Evolutionary conservation across 345 rosid species (phyloP).

Genomic region (Punica granatum): DNA sequence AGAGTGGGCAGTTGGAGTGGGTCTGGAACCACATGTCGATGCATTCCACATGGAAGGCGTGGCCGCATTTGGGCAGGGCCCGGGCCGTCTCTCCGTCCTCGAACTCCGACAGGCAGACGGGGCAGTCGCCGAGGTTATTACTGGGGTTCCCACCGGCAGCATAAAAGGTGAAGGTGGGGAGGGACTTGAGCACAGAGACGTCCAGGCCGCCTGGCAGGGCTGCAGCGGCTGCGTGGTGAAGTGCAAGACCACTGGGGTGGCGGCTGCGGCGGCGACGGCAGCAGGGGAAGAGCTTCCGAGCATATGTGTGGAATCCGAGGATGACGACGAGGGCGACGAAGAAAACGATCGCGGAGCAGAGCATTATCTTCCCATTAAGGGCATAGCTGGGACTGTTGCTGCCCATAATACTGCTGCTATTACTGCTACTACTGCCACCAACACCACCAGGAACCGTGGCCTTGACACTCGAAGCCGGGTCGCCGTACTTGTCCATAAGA

Average conservation of each 20-base stretch:
- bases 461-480: neutral
- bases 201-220: slow-evolving; percentile 32
- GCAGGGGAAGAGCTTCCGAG: slow-evolving; percentile 37
- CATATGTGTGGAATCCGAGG: slow-evolving; percentile 51
- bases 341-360: slow-evolving; percentile 40
- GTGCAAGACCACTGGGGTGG: neutral
- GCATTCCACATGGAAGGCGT: slow-evolving; percentile 61
- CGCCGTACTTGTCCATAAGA: neutral
- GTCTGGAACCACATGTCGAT: slow-evolving; percentile 72
- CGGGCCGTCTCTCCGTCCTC: slow-evolving; percentile 51
- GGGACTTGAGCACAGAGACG: slow-evolving; percentile 26
- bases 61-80: slow-evolving; percentile 50
- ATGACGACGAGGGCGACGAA: slow-evolving; percentile 37
- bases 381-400: slow-evolving; percentile 21
- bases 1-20: slow-evolving; percentile 63
- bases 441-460: neutral
- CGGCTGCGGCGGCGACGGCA: slow-evolving; percentile 19
- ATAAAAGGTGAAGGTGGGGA: slow-evolving; percentile 44
- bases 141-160: slow-evolving; percentile 15
- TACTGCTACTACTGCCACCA: neutral
- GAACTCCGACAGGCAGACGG: slow-evolving; percentile 65
- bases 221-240: neutral
- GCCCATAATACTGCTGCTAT: neutral
- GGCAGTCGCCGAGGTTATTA: slow-evolving; percentile 24
- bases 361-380: slow-evolving; percentile 52